Conservation (phyloP, 2,329 filamentous ascomycete species). For the Penicillium vulpinum region DNA sequence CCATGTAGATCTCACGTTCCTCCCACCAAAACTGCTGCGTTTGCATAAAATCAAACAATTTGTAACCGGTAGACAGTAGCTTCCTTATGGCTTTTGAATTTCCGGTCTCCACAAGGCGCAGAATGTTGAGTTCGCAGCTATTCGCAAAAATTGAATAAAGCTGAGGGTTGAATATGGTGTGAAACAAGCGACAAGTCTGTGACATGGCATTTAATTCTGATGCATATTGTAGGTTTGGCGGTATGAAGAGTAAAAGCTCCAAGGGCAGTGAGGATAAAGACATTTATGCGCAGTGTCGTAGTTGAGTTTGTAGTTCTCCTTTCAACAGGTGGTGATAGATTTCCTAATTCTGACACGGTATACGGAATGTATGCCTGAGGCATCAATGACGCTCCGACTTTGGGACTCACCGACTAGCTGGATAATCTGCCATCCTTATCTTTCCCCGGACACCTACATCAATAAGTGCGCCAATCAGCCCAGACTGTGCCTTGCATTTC, state of each 20-base stretch:
- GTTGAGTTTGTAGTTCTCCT: neutral
- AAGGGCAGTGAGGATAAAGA: neutral
- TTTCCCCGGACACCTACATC: slow-evolving; percentile 6
- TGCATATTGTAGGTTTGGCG: neutral
- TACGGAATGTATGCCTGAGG: slow-evolving; percentile 1
- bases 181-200: neutral
- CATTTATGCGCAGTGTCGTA: neutral
- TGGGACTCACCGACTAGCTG: slow-evolving; percentile 10
- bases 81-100: neutral
- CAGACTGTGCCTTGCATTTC: neutral
- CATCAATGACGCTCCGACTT: neutral
- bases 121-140: neutral
- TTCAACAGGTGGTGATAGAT: neutral
- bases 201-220: neutral
- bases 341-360: slow-evolving; percentile 1
- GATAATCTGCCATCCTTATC: slow-evolving; percentile 14
- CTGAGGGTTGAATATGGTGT: neutral
- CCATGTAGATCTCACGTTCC: neutral
- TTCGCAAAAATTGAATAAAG: neutral
- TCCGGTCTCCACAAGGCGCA: neutral
- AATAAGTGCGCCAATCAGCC: neutral
- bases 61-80: neutral
- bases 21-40: neutral
- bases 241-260: neutral
- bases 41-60: neutral